These are phyloP conservation scores for Arachnomyces sp. DNA, from an alignment of 2,329 filamentous ascomycete genomes.

Conservation along the genomic window DNA sequence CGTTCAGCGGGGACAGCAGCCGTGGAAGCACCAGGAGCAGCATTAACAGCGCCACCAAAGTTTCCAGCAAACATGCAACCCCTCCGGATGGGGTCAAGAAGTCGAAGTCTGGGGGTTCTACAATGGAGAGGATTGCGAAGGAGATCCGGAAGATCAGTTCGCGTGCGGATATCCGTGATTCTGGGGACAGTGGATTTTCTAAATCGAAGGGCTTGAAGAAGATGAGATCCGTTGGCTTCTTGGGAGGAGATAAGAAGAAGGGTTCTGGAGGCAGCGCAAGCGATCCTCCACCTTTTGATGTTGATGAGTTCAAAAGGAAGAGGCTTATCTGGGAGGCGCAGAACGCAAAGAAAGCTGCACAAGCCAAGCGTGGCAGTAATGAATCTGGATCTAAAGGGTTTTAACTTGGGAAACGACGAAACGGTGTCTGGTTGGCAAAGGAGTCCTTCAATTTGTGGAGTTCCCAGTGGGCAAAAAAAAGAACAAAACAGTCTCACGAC, in stretches of 20 bases:
- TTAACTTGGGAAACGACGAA: too few species aligned
- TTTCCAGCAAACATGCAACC: conserved; percentile 12
- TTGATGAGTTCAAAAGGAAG: conserved; percentile 41
- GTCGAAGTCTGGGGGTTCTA: conserved; percentile 34
- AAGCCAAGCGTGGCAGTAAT: conserved; percentile 6
- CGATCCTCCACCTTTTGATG: conserved; percentile 38
- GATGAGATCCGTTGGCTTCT: conserved; percentile 26
- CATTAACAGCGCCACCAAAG: conserved; percentile 16
- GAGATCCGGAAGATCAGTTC: conserved; percentile 53
- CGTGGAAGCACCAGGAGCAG: conserved; percentile 19
- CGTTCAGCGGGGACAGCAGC: conserved; percentile 28
- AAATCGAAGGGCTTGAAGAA: conserved; percentile 22
- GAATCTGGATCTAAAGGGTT: too few species aligned
- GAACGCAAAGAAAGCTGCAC: conserved; percentile 25
- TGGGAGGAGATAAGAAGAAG: conserved; percentile 20
- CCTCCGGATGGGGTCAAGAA: not conserved
- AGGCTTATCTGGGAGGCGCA: conserved; percentile 42
- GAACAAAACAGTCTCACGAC: conserved; percentile 4
- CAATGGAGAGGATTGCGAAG: conserved; percentile 52
- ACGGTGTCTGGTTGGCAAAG: too few species aligned
- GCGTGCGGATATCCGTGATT: conserved; percentile 44
- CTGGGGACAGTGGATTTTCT: conserved; percentile 18
- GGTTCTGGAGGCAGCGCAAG: conserved; percentile 24
- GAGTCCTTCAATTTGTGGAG: too few species aligned
- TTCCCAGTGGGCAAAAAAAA: too few species aligned